Conservation (phyloP, 2,329 filamentous ascomycete species). For the Sordariomycetes sp. region DNA sequence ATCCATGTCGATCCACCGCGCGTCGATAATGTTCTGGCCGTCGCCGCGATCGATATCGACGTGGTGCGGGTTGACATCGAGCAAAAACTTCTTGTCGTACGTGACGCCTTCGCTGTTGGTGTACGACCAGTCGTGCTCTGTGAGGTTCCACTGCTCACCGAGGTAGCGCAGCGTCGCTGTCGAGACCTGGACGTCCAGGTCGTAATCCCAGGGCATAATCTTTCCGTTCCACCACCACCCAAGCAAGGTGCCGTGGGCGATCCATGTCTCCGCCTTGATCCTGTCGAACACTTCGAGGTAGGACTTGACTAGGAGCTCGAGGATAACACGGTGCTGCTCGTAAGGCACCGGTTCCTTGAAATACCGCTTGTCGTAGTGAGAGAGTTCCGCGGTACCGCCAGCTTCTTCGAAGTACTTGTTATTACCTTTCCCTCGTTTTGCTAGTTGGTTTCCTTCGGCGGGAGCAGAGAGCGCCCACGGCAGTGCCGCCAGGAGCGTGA, state of each 20-base stretch:
- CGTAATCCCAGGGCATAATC: constrained; percentile 76
- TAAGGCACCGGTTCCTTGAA: constrained; percentile 55
- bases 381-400: constrained; percentile 45
- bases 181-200: constrained; percentile 72
- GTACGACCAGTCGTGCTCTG: constrained; percentile 46
- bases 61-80: constrained; percentile 68
- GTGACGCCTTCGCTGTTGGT: constrained; percentile 28
- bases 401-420: constrained; percentile 59
- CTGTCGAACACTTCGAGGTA: constrained; percentile 59
- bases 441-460: not conserved
- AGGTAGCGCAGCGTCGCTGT: constrained; percentile 55
- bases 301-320: constrained; percentile 60
- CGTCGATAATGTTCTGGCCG: constrained; percentile 73
- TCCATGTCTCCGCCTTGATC: constrained; percentile 68
- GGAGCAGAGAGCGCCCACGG: not conserved
- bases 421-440: constrained; percentile 8
- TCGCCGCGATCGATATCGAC: constrained; percentile 50
- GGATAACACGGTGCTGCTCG: constrained; percentile 52
- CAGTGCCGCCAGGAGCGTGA: constrained; percentile 4
- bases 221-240: constrained; percentile 84
- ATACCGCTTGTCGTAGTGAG: constrained; percentile 67
- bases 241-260: constrained; percentile 73
- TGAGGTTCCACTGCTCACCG: constrained; percentile 57
- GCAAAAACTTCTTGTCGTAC: constrained; percentile 46
- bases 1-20: constrained; percentile 65